Evolutionary conservation across 73 alveolate genomes (phyloP).

Genomic region (Paramecium sonneborni): DNA sequence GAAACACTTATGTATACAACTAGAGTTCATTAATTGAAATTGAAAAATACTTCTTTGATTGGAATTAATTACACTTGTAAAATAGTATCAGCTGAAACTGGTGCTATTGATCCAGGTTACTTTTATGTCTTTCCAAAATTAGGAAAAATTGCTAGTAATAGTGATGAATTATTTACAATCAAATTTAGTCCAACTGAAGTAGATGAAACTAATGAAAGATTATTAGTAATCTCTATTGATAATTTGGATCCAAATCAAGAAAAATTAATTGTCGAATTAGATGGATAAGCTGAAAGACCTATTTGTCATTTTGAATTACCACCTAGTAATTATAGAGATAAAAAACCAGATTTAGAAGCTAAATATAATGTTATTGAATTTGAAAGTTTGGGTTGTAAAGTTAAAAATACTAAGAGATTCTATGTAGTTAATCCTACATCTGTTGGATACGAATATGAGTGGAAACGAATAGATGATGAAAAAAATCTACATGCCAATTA

Average conservation of each 20-base stretch:
- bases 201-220: slow-evolving; percentile 92
- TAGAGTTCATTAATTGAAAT: slow-evolving; percentile 89
- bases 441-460: slow-evolving; percentile 98
- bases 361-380: slow-evolving; percentile 91
- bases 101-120: slow-evolving; percentile 94
- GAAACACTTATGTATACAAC: slow-evolving; percentile 98
- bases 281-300: slow-evolving; percentile 98
- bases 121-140: slow-evolving; percentile 88
- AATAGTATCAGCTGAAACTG: slow-evolving; percentile 88
- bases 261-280: slow-evolving; percentile 91
- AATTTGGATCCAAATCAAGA: slow-evolving; percentile 89
- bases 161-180: slow-evolving; percentile 94
- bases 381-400: slow-evolving; percentile 98
- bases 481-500: slow-evolving; percentile 70
- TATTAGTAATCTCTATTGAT: slow-evolving; percentile 85
- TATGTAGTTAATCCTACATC: slow-evolving; percentile 99
- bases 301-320: slow-evolving; percentile 97
- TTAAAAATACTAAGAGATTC: slow-evolving; percentile 97
- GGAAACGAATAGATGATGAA: slow-evolving; percentile 89
- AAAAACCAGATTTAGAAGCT: slow-evolving; percentile 91
- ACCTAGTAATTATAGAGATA: slow-evolving; percentile 86
- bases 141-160: slow-evolving; percentile 90
- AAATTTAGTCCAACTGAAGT: slow-evolving; percentile 97
- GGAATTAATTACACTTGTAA: slow-evolving; percentile 89
- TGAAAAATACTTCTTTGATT: slow-evolving; percentile 89